These are phyloP conservation scores for Volvox reticuliferus DNA, from an alignment of 139 green algal species.

Conservation along the genomic window DNA sequence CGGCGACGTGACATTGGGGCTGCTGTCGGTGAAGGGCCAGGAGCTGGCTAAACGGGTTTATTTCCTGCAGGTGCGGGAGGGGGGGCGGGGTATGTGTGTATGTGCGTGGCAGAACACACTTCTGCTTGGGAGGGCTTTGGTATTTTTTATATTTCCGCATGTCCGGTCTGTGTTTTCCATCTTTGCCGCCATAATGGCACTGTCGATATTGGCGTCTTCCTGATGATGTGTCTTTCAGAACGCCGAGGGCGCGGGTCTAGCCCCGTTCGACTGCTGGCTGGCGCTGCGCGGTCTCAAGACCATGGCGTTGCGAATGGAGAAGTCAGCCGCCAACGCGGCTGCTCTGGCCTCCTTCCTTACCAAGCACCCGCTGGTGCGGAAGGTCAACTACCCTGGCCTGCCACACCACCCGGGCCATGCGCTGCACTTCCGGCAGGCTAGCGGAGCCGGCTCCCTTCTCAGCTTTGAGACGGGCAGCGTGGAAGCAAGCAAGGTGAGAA, in stretches of 20 bases:
- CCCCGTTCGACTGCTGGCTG: slow-evolving; percentile 98
- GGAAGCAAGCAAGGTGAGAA: slow-evolving; percentile 69
- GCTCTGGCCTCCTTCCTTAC: slow-evolving; percentile 87
- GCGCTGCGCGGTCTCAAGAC: slow-evolving; percentile 95
- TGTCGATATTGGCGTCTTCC: too few relatives aligned
- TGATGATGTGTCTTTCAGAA: slow-evolving; percentile 71
- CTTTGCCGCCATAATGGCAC: too few relatives aligned
- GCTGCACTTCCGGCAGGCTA: slow-evolving; percentile 78
- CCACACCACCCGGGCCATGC: slow-evolving; percentile 65
- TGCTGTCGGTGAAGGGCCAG: slow-evolving; percentile 86
- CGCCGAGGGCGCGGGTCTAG: slow-evolving; percentile 89
- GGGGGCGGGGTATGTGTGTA: background rate
- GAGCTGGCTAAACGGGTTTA: slow-evolving; percentile 89
- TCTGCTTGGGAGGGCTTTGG: too few relatives aligned
- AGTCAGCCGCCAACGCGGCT: slow-evolving; percentile 67
- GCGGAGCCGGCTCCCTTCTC: slow-evolving; percentile 81
- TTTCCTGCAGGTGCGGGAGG: slow-evolving; percentile 81
- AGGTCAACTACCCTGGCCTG: slow-evolving; percentile 94
- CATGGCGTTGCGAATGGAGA: slow-evolving; percentile 96
- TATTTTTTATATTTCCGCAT: too few relatives aligned
- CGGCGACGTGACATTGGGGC: slow-evolving; percentile 93
- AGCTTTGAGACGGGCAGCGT: slow-evolving; percentile 85
- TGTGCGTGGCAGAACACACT: too few relatives aligned
- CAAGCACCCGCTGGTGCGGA: slow-evolving; percentile 84
- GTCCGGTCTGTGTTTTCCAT: too few relatives aligned